phyloP scores from a whole-genome alignment of 2,329 filamentous ascomycete genomes.

The Parascedosporium putredinis region DNA sequence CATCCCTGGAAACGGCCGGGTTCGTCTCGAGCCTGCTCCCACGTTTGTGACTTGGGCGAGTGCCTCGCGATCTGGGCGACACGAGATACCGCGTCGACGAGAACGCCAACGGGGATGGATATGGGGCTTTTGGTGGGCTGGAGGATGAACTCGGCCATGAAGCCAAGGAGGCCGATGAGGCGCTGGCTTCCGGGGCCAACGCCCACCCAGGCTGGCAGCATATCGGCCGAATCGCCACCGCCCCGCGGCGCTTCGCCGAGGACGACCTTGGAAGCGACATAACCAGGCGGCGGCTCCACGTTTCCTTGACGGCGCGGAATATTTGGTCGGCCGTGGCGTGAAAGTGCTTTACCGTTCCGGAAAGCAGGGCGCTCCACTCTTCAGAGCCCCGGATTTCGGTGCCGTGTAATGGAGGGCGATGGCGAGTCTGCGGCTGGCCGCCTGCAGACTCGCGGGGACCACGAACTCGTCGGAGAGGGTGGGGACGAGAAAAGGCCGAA shows the following conservation, averaged over 20 bases:
- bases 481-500: constrained; percentile 52
- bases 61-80: constrained; percentile 55
- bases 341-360: constrained; percentile 48
- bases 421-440: constrained; percentile 52
- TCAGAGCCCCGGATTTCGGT: constrained; percentile 67
- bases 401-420: constrained; percentile 70
- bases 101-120: constrained; percentile 52
- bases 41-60: constrained; percentile 33
- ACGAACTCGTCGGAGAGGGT: constrained; percentile 41
- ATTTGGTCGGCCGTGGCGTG: constrained; percentile 67
- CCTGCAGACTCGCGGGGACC: constrained; percentile 41
- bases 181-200: constrained; percentile 64
- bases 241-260: constrained; percentile 36
- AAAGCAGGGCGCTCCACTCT: constrained; percentile 66
- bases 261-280: constrained; percentile 30
- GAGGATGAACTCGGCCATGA: constrained; percentile 53
- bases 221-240: constrained; percentile 31
- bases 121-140: constrained; percentile 56
- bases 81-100: constrained; percentile 61
- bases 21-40: constrained; percentile 53
- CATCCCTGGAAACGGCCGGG: constrained; percentile 64
- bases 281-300: constrained; percentile 59
- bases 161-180: constrained; percentile 52
- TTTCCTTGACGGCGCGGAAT: constrained; percentile 69
- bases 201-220: constrained; percentile 62